Evolutionary conservation across 768 basidiomycete genomes (phyloP), one percentile per base, ranked within the genome.

Genomic region (Tricholoma sp.): DNA sequence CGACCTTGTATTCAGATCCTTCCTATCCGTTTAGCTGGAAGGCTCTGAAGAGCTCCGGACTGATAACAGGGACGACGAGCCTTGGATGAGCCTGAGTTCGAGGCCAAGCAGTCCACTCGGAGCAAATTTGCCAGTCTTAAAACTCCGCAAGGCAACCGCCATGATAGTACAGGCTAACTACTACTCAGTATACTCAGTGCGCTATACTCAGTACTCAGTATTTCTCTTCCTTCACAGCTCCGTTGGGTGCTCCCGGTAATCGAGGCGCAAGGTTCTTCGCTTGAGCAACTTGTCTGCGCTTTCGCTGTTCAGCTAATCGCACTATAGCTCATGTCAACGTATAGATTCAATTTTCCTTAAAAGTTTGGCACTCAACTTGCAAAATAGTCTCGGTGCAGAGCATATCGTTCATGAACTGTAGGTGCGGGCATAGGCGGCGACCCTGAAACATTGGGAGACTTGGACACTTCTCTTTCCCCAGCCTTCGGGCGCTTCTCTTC

Each of bases 371-470:
- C 68, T 72, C 72, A 66, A 81, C 80, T 78, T 18, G 78, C 75
- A 68, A 90, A 97, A 59, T 90, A 84, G 59, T 89, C 83, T 39
- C 92, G 82, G 72, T 96, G 92, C n/a, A 97, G 76, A 8, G 79
- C 75, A 66, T 86, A 97, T 60, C 84, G 82, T 65, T 87, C 79
- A 73, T 95, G 94, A 11, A 77, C n/a, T n/a, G n/a, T 71, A 11
- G 43, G 43, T 21, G 43, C 5, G 18, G 83, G 74, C 22, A 75
- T 67, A 50, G 71, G 56, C 11, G 72, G 59, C 12, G 73, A 67
- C 19, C 70, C 57, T 32, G 69, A 67, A 8, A 71, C 58, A 45
- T 65, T 61, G 49, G 67, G 70, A 55, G 69, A 62, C 37, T 66
- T 69, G 21, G 69, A 57, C 60, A 63, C 61, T 52, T 71, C 63